A percentile compares a stretch with the other conserved stretches of the same genome.
These are phyloP conservation scores for Solanum hybrid DNA, from an alignment of 305 asterid species.

Conservation along the genomic window DNA sequence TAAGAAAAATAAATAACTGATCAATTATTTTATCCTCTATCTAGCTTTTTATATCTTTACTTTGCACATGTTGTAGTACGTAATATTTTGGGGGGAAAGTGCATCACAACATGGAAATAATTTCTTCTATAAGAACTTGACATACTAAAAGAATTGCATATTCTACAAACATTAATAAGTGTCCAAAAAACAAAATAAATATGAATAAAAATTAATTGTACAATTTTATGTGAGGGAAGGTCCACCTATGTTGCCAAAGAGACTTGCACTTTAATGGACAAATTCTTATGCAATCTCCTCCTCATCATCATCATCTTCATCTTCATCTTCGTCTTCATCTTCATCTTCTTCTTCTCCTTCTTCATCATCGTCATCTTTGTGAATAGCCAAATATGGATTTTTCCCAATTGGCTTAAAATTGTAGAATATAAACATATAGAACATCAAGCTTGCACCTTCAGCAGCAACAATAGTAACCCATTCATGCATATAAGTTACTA, in stretches of 20 bases:
- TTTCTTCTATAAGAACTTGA: neutral
- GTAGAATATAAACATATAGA: constrained; percentile 7
- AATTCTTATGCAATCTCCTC: neutral
- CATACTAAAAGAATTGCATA: neutral
- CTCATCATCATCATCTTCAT: neutral
- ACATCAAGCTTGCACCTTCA: constrained; percentile 4
- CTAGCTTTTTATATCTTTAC: neutral
- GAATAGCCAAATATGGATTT: constrained; percentile 6
- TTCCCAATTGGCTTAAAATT: constrained; percentile 10
- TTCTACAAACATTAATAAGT: neutral
- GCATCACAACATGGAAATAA: neutral
- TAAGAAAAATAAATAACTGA: neutral
- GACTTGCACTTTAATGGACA: neutral
- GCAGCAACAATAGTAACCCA: constrained; percentile 2
- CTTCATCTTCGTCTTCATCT: neutral
- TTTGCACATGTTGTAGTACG: neutral
- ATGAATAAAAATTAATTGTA: neutral
- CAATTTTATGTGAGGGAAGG: neutral
- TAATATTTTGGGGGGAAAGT: neutral
- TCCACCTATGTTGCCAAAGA: neutral
- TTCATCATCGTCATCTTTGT: neutral
- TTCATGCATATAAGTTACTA: constrained; percentile 1
- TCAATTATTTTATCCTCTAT: neutral
- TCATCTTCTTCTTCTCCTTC: neutral
- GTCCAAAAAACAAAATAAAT: neutral